Conservation (phyloP, 2,329 filamentous ascomycete genomes). For the Diaporthe helianthi region DNA sequence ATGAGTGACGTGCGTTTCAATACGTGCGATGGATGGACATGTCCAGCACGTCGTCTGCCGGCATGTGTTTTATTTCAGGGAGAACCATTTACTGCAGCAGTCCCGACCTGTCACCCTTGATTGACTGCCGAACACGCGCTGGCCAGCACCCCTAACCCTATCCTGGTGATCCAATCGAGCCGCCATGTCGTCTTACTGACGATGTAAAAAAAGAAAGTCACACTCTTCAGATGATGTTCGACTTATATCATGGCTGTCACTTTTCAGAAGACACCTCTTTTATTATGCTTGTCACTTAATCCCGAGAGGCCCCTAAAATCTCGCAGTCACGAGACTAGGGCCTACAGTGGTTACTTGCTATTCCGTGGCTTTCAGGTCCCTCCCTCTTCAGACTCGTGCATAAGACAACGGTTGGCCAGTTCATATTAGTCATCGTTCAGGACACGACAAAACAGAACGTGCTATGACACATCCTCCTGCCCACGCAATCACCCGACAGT, state of each 20-base stretch:
- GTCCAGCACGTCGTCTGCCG: neutral
- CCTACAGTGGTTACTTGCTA: too few relatives aligned
- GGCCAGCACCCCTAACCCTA: neutral
- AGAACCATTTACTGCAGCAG: neutral
- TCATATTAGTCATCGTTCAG: neutral
- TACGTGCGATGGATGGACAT: neutral
- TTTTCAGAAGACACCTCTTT: neutral
- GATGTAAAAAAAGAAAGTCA: neutral
- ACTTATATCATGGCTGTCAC: too few relatives aligned
- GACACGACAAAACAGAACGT: neutral
- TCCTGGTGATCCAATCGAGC: neutral
- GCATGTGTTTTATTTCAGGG: neutral
- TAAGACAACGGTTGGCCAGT: too few relatives aligned
- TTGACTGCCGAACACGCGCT: neutral
- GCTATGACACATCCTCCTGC: too few relatives aligned
- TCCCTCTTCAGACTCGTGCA: too few relatives aligned
- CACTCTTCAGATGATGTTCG: too few relatives aligned
- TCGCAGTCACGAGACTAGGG: too few relatives aligned
- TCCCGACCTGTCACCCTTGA: neutral
- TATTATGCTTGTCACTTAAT: neutral
- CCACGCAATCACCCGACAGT: accelerated
- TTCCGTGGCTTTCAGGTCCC: too few relatives aligned
- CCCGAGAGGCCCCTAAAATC: too few relatives aligned
- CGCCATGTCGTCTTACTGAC: neutral
- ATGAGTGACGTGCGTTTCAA: conserved; percentile 29